Evolutionary conservation across 1,284 basidiomycete genomes (phyloP), one percentile per base, ranked within the genome.

Genomic region (Neotropicomus parvogracilis): DNA sequence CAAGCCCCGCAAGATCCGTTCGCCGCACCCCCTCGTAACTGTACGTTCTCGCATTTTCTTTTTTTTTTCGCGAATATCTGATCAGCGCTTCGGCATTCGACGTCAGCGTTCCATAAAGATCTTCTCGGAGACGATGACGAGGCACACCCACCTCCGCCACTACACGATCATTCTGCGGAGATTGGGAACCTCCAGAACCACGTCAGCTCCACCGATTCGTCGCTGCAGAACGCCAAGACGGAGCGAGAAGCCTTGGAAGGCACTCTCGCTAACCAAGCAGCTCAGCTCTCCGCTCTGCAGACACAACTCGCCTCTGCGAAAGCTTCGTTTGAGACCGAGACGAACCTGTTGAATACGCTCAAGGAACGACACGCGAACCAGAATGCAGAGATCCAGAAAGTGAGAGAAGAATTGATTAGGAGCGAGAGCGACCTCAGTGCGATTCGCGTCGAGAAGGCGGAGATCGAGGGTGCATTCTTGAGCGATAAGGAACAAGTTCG

Each of bases 401-500:
- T 85, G 1, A 79, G 83, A 44, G 80, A 88, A 48, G 88, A 97
- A 44, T 73, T 97, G 28, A 99, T 99, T 57, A 78, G 79, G 39
- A 87, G 88, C 4, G 95, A 99, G 70, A 94, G 91, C 62, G 93
- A 97, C 58, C 77, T 99, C 28, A 94, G 89, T 56, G 94, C 87
- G 4, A 66, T 97, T 44, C 79, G 87, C 29, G 82, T 93, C 17
- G 95, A 98, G 70, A 97, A 95, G 72, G 77, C 86, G 21, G 95
- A 99, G 69, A 75, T 97, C 11, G 95, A 97, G 66, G 91, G 94
- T 27, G 71, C 80, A 0, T 78, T 97, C 47, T 67, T 99, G 56
- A 78, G 88, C 28, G 97, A 98, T 68, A 97, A 97, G 70, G 97
- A 99, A 67, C 95, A 98, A 53, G 83, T 91, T 2, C 77, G 95